These are phyloP conservation scores for Solanum corneliomulleri DNA, from an alignment of 257 asterid genomes.

Conservation along the genomic window DNA sequence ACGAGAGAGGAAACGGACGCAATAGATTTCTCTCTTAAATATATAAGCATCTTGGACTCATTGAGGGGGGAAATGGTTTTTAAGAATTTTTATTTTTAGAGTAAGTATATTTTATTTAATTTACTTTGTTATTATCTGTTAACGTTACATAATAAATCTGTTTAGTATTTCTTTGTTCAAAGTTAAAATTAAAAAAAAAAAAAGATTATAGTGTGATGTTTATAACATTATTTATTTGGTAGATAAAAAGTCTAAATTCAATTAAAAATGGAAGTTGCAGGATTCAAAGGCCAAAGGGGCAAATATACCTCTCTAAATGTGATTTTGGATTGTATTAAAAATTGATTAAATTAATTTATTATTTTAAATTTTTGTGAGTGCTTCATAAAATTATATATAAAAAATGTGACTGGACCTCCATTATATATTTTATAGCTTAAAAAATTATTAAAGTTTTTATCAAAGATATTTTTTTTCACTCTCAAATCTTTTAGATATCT, in stretches of 20 bases:
- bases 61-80: background rate
- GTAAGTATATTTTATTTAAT: no score
- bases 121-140: background rate
- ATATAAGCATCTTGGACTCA: background rate
- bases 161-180: background rate
- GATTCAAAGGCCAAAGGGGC: background rate
- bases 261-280: background rate
- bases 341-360: no score
- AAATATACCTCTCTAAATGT: background rate
- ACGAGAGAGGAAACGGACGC: background rate
- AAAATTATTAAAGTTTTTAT: no score
- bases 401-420: no score
- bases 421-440: no score
- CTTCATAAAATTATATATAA: no score
- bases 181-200: background rate
- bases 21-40: background rate
- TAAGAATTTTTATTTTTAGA: background rate
- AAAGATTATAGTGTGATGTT: background rate
- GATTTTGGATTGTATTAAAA: no score
- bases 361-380: no score
- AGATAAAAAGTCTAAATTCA: background rate
- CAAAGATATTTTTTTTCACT: no score
- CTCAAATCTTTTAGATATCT: no score
- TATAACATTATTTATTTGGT: background rate
- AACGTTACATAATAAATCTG: background rate